Conservation (phyloP, 805 yeast species). For the Blastobotrys muscicola region DNA sequence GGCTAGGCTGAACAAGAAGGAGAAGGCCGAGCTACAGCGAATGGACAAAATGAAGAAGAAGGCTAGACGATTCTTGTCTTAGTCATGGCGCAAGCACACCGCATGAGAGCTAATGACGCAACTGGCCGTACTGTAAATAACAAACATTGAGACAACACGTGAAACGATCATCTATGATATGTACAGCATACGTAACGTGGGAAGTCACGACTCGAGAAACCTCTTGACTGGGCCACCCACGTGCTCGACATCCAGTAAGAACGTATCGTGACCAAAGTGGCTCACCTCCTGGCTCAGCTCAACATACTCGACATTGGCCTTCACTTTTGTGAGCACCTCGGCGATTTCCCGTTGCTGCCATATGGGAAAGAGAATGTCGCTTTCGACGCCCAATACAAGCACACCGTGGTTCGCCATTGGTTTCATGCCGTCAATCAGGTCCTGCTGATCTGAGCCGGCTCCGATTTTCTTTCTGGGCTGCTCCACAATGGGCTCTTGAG, state of each 20-base stretch:
- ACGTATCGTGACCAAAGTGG: slow-evolving; percentile 87
- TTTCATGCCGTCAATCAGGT: slow-evolving; percentile 55
- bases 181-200: background rate
- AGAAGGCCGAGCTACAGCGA: slow-evolving; percentile 12
- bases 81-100: too few relatives aligned
- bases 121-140: background rate
- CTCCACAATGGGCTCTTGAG: slow-evolving; percentile 45
- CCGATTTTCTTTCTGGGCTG: slow-evolving; percentile 44
- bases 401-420: slow-evolving; percentile 55
- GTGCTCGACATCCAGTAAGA: slow-evolving; percentile 66
- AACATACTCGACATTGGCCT: slow-evolving; percentile 39
- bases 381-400: slow-evolving; percentile 83
- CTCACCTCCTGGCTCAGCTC: slow-evolving; percentile 73
- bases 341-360: slow-evolving; percentile 89
- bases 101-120: too few relatives aligned
- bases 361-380: slow-evolving; percentile 83
- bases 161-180: background rate
- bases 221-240: slow-evolving; percentile 67
- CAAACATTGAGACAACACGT: background rate
- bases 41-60: slow-evolving; percentile 13
- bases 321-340: slow-evolving; percentile 38
- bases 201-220: slow-evolving; percentile 38
- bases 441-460: slow-evolving; percentile 35
- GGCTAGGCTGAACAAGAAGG: slow-evolving; percentile 17
- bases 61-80: slow-evolving; percentile 14